Conservation (phyloP, 345 rosid species). For the Turritis glabra region DNA sequence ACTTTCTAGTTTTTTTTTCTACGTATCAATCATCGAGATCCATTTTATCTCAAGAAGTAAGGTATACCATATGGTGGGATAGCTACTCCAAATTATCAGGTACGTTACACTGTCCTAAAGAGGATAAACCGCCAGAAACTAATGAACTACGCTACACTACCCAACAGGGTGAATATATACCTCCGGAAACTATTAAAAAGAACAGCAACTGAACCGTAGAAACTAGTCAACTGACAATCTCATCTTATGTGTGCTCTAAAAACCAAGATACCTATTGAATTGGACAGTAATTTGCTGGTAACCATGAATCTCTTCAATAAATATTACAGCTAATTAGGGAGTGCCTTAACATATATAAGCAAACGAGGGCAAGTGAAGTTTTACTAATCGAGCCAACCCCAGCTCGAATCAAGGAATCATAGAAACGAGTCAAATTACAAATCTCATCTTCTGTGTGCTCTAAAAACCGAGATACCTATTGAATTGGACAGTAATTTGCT, state of each 20-base stretch:
- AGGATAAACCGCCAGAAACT: not conserved
- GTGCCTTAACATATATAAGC: not conserved
- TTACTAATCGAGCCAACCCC: not conserved
- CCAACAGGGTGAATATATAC: not conserved
- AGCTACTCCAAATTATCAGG: not conserved
- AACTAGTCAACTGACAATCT: not conserved
- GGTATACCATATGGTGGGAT: not conserved
- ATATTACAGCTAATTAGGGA: not conserved
- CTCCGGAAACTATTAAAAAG: not conserved
- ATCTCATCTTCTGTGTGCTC: conserved; percentile 2
- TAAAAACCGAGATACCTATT: not conserved
- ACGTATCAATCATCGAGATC: not conserved
- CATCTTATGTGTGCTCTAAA: not conserved
- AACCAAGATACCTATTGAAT: not conserved
- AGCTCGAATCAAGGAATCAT: conserved; percentile 18
- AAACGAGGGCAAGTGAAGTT: not conserved
- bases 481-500: conserved; percentile 4
- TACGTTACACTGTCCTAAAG: not conserved
- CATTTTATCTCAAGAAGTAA: not conserved
- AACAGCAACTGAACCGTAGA: not conserved
- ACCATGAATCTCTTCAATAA: conserved; percentile 2
- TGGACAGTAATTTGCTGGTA: not conserved
- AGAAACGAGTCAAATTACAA: not conserved
- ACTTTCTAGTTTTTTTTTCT: not conserved
- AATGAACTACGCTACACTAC: not conserved